These are phyloP conservation scores for Solanum paucissectum DNA, from an alignment of 257 asterid genomes.

Conservation along the genomic window DNA sequence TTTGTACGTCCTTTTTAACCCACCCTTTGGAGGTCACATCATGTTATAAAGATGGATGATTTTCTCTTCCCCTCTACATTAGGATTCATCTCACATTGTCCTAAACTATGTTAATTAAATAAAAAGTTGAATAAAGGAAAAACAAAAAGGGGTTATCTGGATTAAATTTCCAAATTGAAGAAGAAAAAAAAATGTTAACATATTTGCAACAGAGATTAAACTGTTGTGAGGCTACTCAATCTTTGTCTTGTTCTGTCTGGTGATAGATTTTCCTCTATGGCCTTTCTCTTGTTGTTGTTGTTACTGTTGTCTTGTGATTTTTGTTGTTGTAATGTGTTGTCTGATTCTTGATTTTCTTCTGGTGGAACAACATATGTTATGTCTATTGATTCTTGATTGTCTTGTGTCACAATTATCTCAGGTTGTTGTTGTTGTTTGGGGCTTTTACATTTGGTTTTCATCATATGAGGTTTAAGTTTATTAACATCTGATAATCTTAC, in stretches of 20 bases:
- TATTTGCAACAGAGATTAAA: slow-evolving; percentile 4
- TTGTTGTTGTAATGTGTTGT: neutral
- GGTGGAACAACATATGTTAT: neutral
- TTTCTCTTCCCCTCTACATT: neutral
- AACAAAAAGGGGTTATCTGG: neutral
- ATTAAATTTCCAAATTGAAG: neutral
- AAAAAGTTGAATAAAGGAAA: neutral
- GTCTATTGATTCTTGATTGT: neutral
- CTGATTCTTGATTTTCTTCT: neutral
- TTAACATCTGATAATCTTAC: slow-evolving; percentile 19
- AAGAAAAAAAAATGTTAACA: neutral
- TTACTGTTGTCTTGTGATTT: neutral
- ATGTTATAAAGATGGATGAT: neutral
- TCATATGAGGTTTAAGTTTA: slow-evolving; percentile 19
- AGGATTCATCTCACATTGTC: neutral
- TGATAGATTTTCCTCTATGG: slow-evolving; percentile 21
- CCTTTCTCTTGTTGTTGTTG: slow-evolving; percentile 10
- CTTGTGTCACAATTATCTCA: neutral
- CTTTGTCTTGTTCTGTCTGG: slow-evolving; percentile 35
- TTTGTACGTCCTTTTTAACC: neutral
- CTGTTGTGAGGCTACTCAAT: slow-evolving; percentile 7
- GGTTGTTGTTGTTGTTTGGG: neutral
- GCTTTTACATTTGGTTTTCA: slow-evolving; percentile 8
- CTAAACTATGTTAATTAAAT: slow-evolving; percentile 5
- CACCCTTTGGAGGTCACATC: neutral